Conservation (phyloP, 2,329 filamentous ascomycete genomes). For the Daldinia sp. region DNA sequence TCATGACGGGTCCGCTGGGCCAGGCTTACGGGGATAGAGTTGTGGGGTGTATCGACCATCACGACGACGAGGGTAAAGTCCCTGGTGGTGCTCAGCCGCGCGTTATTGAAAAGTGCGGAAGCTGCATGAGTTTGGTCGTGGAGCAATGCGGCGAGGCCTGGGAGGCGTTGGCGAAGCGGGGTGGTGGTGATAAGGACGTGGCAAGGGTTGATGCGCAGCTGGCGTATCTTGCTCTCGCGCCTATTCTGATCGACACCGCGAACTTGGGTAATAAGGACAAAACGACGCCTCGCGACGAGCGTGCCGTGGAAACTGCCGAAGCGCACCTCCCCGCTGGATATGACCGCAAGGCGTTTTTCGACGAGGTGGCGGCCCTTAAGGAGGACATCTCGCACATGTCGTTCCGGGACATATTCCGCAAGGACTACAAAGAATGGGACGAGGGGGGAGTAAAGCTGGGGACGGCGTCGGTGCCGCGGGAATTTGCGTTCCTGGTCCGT, state of each 20-base stretch:
- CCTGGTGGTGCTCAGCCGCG: constrained; percentile 58
- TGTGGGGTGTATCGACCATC: constrained; percentile 78
- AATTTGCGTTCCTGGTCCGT: constrained; percentile 65
- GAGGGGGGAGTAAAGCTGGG: constrained; percentile 63
- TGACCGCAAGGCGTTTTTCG: constrained; percentile 64
- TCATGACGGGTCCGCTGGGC: constrained; percentile 68
- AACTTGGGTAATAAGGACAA: constrained; percentile 70
- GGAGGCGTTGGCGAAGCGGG: constrained; percentile 58
- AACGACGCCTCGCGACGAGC: constrained; percentile 68
- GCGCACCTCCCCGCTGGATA: constrained; percentile 55
- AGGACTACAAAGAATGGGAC: constrained; percentile 86
- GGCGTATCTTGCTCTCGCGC: constrained; percentile 72
- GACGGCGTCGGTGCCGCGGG: constrained; percentile 71
- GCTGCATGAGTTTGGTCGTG: constrained; percentile 75
- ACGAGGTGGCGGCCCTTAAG: constrained; percentile 69
- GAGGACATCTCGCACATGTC: constrained; percentile 68
- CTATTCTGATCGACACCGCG: constrained; percentile 77
- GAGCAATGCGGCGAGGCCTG: constrained; percentile 66
- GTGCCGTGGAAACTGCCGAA: constrained; percentile 67
- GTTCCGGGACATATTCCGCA: constrained; percentile 74
- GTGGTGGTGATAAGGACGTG: constrained; percentile 41
- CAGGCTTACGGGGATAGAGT: constrained; percentile 61
- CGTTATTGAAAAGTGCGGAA: constrained; percentile 72
- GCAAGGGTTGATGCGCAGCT: constrained; percentile 61
- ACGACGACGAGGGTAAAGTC: constrained; percentile 73